Conservation (phyloP, 2,329 filamentous ascomycete genomes). For the Cordyceps militaris region DNA sequence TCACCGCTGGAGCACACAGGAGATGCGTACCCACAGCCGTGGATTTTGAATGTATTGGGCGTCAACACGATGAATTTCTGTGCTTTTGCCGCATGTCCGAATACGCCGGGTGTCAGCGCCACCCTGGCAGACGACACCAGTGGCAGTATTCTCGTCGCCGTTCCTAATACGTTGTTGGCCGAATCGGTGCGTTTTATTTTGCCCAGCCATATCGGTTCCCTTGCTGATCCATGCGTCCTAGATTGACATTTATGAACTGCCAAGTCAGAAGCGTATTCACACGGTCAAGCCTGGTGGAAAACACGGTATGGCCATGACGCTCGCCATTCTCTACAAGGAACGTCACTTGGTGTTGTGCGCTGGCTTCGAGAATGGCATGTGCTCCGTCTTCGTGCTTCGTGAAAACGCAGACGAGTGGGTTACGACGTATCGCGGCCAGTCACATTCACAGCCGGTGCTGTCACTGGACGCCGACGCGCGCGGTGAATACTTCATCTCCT, state of each 20-base stretch:
- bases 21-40: slow-evolving; percentile 56
- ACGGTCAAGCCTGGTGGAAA: slow-evolving; percentile 43
- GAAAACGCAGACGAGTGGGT: slow-evolving; percentile 35
- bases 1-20: slow-evolving; percentile 61
- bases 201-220: background rate
- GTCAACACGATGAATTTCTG: slow-evolving; percentile 98
- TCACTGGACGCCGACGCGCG: slow-evolving; percentile 55
- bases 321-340: slow-evolving; percentile 51
- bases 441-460: slow-evolving; percentile 74
- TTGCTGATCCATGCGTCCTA: slow-evolving; percentile 19
- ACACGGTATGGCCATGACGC: slow-evolving; percentile 83
- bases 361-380: slow-evolving; percentile 81
- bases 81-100: slow-evolving; percentile 60
- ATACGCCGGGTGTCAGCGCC: slow-evolving; percentile 11
- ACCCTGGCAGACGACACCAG: slow-evolving; percentile 7
- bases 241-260: slow-evolving; percentile 80
- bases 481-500: slow-evolving; percentile 63
- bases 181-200: slow-evolving; percentile 49
- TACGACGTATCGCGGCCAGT: slow-evolving; percentile 54
- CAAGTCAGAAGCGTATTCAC: slow-evolving; percentile 62
- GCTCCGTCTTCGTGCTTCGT: slow-evolving; percentile 54
- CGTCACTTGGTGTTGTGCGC: slow-evolving; percentile 56
- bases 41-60: slow-evolving; percentile 74
- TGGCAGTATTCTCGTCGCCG: slow-evolving; percentile 59
- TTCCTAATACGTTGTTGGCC: slow-evolving; percentile 69